phyloP scores from a whole-genome alignment of 2,329 filamentous ascomycete species.

The Xylaria sp. region DNA sequence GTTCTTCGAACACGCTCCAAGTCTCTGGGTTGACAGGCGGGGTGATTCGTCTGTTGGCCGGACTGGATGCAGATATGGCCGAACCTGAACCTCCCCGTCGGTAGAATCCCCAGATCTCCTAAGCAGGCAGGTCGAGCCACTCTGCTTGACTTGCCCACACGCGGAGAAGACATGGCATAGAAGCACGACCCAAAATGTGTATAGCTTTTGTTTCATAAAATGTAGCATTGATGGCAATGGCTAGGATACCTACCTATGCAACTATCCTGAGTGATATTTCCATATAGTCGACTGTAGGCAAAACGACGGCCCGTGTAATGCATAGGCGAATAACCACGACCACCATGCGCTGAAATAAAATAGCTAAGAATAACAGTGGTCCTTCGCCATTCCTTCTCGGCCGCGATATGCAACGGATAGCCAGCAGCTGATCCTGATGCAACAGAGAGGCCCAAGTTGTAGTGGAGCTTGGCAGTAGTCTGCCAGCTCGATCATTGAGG shows the following conservation, averaged over 20 bases:
- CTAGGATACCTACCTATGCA: conserved; percentile 24
- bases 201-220: conserved; percentile 5
- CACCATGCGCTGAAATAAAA: neutral
- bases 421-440: conserved; percentile 15
- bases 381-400: conserved; percentile 15
- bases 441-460: conserved; percentile 10
- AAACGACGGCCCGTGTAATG: neutral
- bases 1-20: neutral
- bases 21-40: conserved; percentile 9
- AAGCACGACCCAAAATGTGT: conserved; percentile 6
- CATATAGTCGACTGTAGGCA: conserved; percentile 14
- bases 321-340: neutral
- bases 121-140: conserved; percentile 6
- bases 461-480: conserved; percentile 10
- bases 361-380: conserved; percentile 24
- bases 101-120: conserved; percentile 19
- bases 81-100: conserved; percentile 23
- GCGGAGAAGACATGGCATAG: conserved; percentile 4
- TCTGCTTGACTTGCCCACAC: neutral
- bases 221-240: conserved; percentile 26
- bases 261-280: conserved; percentile 4
- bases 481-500: conserved; percentile 2
- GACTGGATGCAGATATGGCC: conserved; percentile 13
- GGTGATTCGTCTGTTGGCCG: conserved; percentile 11
- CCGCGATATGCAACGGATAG: conserved; percentile 16